Base-by-base conservation (phyloP, 2,329 filamentous ascomycete genomes). In the Diplocarpon mali region DNA sequence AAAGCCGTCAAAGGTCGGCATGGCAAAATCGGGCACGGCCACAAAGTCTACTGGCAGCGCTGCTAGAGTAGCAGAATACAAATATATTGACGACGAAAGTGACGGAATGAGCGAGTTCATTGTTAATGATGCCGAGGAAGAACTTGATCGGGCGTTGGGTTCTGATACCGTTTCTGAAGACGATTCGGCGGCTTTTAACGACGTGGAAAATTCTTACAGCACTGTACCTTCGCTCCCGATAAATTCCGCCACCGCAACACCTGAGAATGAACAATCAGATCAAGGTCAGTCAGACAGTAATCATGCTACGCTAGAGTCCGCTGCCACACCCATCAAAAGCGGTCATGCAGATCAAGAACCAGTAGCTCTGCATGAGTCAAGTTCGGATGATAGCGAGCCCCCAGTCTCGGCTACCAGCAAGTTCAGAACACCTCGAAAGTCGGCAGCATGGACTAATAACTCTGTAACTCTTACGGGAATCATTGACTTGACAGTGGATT, bases 1-100 rank as follows among this genome's bases (percentile, higher is more conserved):
- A 10, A 60, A 52, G 45, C 28, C n/a, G 2, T 36, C 41, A 38
- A 35, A 48, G 29, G 31, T 32, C 16, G 7, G 35, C 28, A 36
- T 5, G 2, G 16, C 32, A 3, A 53, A 48, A 31, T 38, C 42
- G 28, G 55, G 52, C 27, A 30, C 29, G 6, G 29, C 42, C 50
- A 28, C 45, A 48, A 11, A 50, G 41, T 35, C 35, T 31, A 32
- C 30, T 14, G 34, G 8, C 27, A 24, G 20, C 3, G 20, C 20
- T 24, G 4, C 20, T 24, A 24, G 7, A 4, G 20, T 24, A 7
- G 20, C 20, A 24, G 20, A 24, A 24, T 24, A 24, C 20, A 7
- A 24, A 12, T 5, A 28, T 9, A 37, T 41, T 17, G 42, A 37
- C 3, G 38, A 45, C 28, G 40, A 38, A 14, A 42, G 45, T 36